Evolutionary conservation across 306 rosid species (phyloP).

Genomic region (Pueraria montana): DNA sequence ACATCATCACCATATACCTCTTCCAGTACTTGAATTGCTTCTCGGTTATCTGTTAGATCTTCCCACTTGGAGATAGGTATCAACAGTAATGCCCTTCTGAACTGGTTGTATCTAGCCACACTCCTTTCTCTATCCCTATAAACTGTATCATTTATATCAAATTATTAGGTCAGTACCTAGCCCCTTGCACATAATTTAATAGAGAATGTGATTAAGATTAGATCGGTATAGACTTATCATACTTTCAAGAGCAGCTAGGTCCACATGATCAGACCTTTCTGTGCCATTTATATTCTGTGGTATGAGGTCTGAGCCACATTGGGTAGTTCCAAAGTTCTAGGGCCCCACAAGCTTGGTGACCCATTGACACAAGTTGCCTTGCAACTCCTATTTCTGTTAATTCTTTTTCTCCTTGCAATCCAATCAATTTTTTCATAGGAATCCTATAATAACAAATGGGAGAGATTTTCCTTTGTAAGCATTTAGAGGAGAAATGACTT

Average conservation of each 20-base stretch:
- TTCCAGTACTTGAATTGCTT: slow-evolving; percentile 53
- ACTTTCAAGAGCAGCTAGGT: slow-evolving; percentile 73
- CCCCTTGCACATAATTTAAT: too few species aligned
- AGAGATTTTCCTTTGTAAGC: neutral
- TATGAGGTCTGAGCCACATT: slow-evolving; percentile 49
- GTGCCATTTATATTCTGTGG: slow-evolving; percentile 60
- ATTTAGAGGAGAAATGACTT: neutral
- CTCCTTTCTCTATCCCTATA: slow-evolving; percentile 73
- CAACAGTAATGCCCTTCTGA: slow-evolving; percentile 57
- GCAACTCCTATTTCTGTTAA: slow-evolving; percentile 57
- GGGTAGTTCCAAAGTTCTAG: slow-evolving; percentile 73
- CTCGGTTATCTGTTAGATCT: slow-evolving; percentile 65
- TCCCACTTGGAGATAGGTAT: slow-evolving; percentile 70
- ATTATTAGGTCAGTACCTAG: neutral
- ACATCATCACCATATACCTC: slow-evolving; percentile 72
- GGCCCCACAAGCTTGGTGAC: slow-evolving; percentile 75
- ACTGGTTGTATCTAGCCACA: slow-evolving; percentile 69
- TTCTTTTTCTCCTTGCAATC: slow-evolving; percentile 54
- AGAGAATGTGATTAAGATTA: too few species aligned
- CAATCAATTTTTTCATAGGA: slow-evolving; percentile 60
- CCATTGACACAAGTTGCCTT: slow-evolving; percentile 70
- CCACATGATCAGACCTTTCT: slow-evolving; percentile 67
- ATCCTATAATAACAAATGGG: slow-evolving; percentile 45
- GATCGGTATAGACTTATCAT: too few species aligned
- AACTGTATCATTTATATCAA: slow-evolving; percentile 53